Conservation (phyloP, 2,329 filamentous ascomycete genomes). For the Xylaria sp. region DNA sequence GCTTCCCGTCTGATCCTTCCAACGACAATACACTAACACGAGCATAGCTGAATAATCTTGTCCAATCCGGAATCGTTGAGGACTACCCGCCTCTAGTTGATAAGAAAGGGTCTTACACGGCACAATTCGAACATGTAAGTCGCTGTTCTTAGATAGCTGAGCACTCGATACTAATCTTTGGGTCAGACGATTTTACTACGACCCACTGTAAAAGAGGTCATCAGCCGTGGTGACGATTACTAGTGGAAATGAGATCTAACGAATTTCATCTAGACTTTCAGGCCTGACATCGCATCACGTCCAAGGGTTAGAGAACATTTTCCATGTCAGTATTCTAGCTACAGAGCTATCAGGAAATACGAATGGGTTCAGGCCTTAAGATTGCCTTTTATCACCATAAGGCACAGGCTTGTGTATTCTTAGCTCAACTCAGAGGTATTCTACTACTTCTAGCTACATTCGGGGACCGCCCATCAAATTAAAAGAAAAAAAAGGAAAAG, state of each 20-base stretch:
- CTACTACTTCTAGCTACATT: neutral
- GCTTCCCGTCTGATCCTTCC: neutral
- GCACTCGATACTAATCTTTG: slow-evolving; percentile 48
- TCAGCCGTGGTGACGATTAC: slow-evolving; percentile 87
- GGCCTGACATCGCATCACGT: neutral
- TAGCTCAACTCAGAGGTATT: neutral
- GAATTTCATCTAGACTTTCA: neutral
- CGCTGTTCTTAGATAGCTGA: neutral
- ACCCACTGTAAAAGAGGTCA: slow-evolving; percentile 86
- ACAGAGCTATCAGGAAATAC: neutral
- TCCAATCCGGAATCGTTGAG: slow-evolving; percentile 85
- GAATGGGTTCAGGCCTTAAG: neutral
- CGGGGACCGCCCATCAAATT: neutral
- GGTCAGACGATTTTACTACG: slow-evolving; percentile 72
- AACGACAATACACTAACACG: slow-evolving; percentile 44
- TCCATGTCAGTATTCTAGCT: neutral
- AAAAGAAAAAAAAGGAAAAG: no score
- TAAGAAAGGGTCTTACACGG: slow-evolving; percentile 93
- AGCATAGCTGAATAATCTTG: slow-evolving; percentile 82
- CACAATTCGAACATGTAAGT: slow-evolving; percentile 93
- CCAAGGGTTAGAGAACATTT: neutral
- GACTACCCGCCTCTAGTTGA: slow-evolving; percentile 90
- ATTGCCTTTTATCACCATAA: neutral
- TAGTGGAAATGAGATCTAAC: slow-evolving; percentile 54
- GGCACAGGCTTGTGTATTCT: neutral